Percentiles rank a stretch among this genome's conserved stretches.
These are phyloP conservation scores for Diaporthe citri DNA, from an alignment of 2,329 filamentous ascomycete species.

Conservation along the genomic window DNA sequence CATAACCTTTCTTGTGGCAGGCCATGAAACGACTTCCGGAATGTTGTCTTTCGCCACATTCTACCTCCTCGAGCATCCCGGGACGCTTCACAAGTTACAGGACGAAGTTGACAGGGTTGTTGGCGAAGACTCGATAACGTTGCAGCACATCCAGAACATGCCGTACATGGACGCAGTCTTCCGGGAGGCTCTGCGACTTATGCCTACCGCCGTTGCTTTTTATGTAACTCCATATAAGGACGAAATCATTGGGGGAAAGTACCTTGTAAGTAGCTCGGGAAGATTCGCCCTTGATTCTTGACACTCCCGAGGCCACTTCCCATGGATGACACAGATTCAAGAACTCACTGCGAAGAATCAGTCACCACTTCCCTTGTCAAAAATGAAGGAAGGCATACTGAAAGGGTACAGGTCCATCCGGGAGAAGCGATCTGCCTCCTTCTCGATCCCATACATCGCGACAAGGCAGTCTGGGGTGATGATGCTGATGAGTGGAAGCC, in stretches of 20 bases:
- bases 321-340: not conserved
- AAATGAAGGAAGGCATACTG: not conserved
- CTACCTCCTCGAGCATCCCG: conserved; percentile 40
- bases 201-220: conserved; percentile 63
- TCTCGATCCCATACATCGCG: conserved; percentile 36
- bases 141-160: conserved; percentile 39
- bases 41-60: conserved; percentile 40
- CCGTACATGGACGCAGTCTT: conserved; percentile 40
- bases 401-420: not conserved
- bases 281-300: not conserved
- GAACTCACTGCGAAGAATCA: not conserved
- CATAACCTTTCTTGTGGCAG: conserved; percentile 42
- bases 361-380: not conserved
- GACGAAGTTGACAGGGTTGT: conserved; percentile 41
- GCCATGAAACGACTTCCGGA: conserved; percentile 41
- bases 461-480: conserved; percentile 40
- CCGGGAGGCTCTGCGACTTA: conserved; percentile 66
- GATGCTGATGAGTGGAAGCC: conserved; percentile 41
- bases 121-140: conserved; percentile 36
- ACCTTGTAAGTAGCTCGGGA: conserved; percentile 52
- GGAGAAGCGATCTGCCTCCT: conserved; percentile 25
- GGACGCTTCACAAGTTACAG: conserved; percentile 40
- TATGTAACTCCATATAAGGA: conserved; percentile 49
- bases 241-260: conserved; percentile 65
- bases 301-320: not conserved